These are phyloP conservation scores for Candida loeiensis DNA, from an alignment of 805 yeast genomes.

Conservation along the genomic window DNA sequence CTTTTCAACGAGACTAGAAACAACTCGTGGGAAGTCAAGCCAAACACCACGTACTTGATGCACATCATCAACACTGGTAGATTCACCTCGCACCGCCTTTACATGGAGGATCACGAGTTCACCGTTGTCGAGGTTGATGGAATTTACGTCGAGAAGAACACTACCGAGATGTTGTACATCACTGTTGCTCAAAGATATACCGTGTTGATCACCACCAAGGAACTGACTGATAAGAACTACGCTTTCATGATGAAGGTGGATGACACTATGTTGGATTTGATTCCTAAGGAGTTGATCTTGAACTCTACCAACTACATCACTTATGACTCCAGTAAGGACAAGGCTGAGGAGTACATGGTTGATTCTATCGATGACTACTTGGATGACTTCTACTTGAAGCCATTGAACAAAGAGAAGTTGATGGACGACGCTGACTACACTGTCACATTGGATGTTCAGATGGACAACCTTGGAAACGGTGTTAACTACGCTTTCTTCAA, in stretches of 20 bases:
- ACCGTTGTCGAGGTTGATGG: constrained; percentile 93
- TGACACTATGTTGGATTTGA: constrained; percentile 72
- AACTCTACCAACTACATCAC: constrained; percentile 75
- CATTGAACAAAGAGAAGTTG: constrained; percentile 35
- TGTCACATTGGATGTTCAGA: constrained; percentile 67
- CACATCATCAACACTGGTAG: constrained; percentile 86
- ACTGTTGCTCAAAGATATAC: constrained; percentile 92
- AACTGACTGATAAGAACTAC: constrained; percentile 57
- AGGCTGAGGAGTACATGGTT: constrained; percentile 39
- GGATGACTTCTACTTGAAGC: constrained; percentile 36
- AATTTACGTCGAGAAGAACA: constrained; percentile 70
- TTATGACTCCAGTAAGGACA: constrained; percentile 45
- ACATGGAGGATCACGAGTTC: constrained; percentile 83
- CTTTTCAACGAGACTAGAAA: constrained; percentile 80
- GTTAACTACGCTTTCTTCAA: constrained; percentile 96
- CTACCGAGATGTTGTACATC: constrained; percentile 68
- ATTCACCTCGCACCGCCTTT: constrained; percentile 84
- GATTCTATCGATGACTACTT: constrained; percentile 46
- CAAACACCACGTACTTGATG: constrained; percentile 78
- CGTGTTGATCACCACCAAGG: constrained; percentile 71
- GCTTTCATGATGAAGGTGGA: constrained; percentile 84
- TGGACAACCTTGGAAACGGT: constrained; percentile 87
- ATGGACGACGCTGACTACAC: constrained; percentile 66
- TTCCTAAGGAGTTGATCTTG: constrained; percentile 61
- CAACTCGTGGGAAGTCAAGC: constrained; percentile 73